These are phyloP conservation scores for Russula dissimulans DNA, from an alignment of 768 basidiomycete genomes.

Conservation along the genomic window DNA sequence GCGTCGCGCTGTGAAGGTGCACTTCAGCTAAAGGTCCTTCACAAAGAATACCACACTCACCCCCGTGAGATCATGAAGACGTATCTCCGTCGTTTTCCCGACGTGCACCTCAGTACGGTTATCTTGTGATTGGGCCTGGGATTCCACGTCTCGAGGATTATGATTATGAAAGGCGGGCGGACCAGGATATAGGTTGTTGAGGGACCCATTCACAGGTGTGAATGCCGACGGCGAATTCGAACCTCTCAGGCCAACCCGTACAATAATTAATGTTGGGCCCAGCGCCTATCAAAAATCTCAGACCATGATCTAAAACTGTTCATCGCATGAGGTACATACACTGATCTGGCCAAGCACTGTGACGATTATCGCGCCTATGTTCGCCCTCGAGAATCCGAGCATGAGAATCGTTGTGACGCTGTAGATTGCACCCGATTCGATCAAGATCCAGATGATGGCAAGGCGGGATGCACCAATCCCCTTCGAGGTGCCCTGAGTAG, in stretches of 20 bases:
- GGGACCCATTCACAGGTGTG: background rate
- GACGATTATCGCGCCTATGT: background rate
- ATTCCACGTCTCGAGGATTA: background rate
- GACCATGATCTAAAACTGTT: background rate
- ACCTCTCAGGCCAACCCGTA: background rate
- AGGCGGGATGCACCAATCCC: background rate
- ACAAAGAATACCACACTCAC: background rate
- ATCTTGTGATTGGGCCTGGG: background rate
- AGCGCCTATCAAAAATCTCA: background rate
- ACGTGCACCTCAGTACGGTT: background rate
- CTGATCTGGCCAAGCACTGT: slow-evolving; percentile 8
- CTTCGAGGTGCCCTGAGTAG: background rate
- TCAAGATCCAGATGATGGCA: slow-evolving; percentile 4
- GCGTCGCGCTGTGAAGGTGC: background rate
- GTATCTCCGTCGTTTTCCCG: background rate
- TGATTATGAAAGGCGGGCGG: background rate
- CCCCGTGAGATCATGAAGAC: background rate
- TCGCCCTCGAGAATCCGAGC: slow-evolving; percentile 6
- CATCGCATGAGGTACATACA: background rate
- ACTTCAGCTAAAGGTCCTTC: background rate
- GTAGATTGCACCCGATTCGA: slow-evolving; percentile 14
- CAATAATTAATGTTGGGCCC: slow-evolving; percentile 7
- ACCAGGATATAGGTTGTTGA: background rate
- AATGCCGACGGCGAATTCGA: background rate
- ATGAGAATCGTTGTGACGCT: background rate